These are phyloP conservation scores for Phascolomyces articulosus DNA, from an alignment of 371 early-diverging fungal species.

Conservation along the genomic window DNA sequence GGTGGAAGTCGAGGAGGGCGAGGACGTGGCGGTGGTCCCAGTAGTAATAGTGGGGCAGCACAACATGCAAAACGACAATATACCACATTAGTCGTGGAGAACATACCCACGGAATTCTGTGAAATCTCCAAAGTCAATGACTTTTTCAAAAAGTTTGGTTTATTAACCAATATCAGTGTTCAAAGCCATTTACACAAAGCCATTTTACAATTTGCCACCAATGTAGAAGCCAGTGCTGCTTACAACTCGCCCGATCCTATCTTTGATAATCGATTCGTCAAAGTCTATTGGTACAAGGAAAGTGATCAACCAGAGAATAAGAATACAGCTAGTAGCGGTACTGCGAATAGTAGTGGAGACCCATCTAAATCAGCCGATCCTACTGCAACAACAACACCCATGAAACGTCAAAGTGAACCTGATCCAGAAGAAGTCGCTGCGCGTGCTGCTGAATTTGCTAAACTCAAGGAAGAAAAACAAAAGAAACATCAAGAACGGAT, in stretches of 20 bases:
- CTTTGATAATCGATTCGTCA: conserved; percentile 89
- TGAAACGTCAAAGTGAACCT: conserved; percentile 27
- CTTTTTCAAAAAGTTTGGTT: conserved; percentile 76
- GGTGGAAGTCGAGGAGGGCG: conserved; percentile 44
- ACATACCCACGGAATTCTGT: conserved; percentile 72
- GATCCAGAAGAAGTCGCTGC: conserved; percentile 46
- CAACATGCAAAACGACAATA: conserved; percentile 15
- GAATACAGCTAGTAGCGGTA: neutral
- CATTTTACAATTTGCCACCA: conserved; percentile 58
- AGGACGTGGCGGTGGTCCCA: conserved; percentile 20
- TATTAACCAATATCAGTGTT: conserved; percentile 67
- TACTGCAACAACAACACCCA: conserved; percentile 14
- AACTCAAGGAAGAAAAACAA: conserved; percentile 31
- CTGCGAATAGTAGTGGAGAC: neutral
- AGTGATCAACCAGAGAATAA: neutral
- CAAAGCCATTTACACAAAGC: conserved; percentile 53
- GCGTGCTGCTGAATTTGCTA: conserved; percentile 38
- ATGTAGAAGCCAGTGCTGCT: conserved; percentile 73
- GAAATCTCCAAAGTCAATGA: conserved; percentile 66
- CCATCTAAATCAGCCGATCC: neutral
- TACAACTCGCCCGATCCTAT: conserved; percentile 81
- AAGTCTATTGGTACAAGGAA: conserved; percentile 64
- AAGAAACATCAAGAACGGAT: conserved; percentile 55
- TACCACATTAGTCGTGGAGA: conserved; percentile 68
- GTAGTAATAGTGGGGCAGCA: conserved; percentile 3